Conservation (phyloP, 2,329 filamentous ascomycete species). For the Sporothrix mexicana region DNA sequence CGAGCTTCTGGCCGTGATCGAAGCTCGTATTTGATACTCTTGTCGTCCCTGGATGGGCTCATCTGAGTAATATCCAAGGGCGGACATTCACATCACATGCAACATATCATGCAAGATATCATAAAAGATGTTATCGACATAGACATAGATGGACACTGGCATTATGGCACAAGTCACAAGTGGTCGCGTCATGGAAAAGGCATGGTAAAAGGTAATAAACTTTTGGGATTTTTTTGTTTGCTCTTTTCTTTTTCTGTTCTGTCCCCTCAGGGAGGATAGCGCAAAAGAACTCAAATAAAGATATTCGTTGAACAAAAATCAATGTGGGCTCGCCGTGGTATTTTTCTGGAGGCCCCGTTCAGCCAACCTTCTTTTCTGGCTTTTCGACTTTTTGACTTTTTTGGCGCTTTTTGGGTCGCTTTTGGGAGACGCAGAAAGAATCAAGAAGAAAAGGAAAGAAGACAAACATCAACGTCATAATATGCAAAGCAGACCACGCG, state of each 20-base stretch:
- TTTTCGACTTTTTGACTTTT: constrained; percentile 11
- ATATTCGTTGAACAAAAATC: neutral
- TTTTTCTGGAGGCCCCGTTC: neutral
- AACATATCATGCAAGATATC: neutral
- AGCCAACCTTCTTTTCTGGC: constrained; percentile 8
- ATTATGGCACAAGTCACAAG: neutral
- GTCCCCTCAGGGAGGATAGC: neutral
- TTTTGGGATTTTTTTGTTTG: constrained; percentile 1
- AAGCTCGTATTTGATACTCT: too few relatives aligned
- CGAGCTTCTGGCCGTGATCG: neutral
- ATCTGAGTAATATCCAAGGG: too few relatives aligned
- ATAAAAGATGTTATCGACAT: too few relatives aligned
- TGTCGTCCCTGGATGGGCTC: too few relatives aligned
- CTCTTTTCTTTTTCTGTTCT: constrained; percentile 23
- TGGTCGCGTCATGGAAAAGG: neutral
- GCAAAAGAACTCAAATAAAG: constrained; percentile 3
- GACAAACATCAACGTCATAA: constrained; percentile 4
- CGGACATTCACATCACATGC: neutral
- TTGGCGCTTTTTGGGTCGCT: constrained; percentile 13
- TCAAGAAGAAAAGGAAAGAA: neutral
- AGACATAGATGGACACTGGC: neutral
- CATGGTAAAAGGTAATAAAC: neutral
- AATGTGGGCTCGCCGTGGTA: constrained; percentile 1
- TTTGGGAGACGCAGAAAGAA: neutral
- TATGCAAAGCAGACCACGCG: neutral